These are phyloP conservation scores for Diacronema lutheri DNA, from an alignment of 78 protist genomes.

Conservation along the genomic window DNA sequence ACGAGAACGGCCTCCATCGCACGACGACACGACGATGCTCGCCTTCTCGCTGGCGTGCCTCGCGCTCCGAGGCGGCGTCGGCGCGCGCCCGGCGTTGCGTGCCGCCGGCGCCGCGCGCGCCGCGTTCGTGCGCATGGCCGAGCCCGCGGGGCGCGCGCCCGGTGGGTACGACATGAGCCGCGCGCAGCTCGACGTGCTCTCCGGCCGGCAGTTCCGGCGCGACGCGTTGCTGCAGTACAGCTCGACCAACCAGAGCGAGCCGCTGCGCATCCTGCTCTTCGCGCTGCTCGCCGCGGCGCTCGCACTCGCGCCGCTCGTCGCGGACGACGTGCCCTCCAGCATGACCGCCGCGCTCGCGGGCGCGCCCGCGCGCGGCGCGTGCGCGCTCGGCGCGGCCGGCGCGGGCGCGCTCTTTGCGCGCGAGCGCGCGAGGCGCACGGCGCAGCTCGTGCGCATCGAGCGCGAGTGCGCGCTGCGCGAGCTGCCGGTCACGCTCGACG, in stretches of 20 bases:
- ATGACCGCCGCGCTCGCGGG: neutral
- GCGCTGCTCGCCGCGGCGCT: neutral
- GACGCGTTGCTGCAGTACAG: neutral
- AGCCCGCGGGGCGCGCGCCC: too few relatives aligned
- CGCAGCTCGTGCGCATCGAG: neutral
- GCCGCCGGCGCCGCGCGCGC: too few relatives aligned
- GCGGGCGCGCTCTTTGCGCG: neutral
- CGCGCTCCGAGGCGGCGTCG: too few relatives aligned
- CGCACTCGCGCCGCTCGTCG: neutral
- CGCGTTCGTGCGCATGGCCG: too few relatives aligned
- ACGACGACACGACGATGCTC: too few relatives aligned
- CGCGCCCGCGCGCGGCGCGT: neutral
- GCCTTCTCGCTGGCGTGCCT: too few relatives aligned
- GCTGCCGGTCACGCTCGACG: neutral
- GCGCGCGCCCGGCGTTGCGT: too few relatives aligned
- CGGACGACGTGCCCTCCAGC: neutral
- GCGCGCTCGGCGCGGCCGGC: neutral
- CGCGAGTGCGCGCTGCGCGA: neutral
- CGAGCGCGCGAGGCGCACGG: neutral
- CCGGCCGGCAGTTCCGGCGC: neutral
- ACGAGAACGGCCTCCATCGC: too few relatives aligned
- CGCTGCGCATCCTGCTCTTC: constrained; percentile 4
- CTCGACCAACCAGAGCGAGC: neutral
- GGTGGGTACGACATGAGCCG: neutral
- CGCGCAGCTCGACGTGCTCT: neutral